Conservation (phyloP, 192 early-diverging fungal species). For the Coemansia sp. region DNA sequence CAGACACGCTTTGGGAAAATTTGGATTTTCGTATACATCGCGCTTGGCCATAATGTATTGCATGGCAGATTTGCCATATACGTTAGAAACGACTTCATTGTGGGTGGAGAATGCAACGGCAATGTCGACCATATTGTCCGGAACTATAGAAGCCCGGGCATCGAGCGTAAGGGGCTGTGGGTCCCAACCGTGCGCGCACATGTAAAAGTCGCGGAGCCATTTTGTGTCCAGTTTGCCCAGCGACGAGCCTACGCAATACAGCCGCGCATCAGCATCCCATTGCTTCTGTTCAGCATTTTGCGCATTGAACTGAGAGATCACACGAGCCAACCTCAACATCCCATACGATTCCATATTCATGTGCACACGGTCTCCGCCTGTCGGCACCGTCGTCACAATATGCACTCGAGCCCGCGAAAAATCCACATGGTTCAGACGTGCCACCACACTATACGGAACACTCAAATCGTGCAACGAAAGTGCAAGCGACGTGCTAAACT, state of each 20-base stretch:
- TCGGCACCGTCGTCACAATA: constrained; percentile 30
- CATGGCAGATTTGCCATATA: background rate
- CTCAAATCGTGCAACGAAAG: constrained; percentile 29
- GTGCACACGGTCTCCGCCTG: constrained; percentile 8
- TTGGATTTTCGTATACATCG: background rate
- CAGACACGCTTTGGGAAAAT: background rate
- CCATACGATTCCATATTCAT: constrained; percentile 25
- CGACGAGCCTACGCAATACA: constrained; percentile 30
- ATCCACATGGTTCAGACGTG: constrained; percentile 28
- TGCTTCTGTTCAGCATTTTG: background rate
- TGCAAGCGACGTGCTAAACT: constrained; percentile 29
- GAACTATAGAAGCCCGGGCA: constrained; percentile 3
- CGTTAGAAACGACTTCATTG: constrained; percentile 8
- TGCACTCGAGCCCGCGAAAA: constrained; percentile 15
- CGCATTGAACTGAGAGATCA: background rate
- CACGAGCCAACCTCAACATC: constrained; percentile 16
- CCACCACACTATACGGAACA: constrained; percentile 17
- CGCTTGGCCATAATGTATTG: constrained; percentile 9
- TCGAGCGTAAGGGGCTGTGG: background rate
- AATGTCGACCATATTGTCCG: constrained; percentile 25
- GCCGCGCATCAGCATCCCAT: constrained; percentile 17
- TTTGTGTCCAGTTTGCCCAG: constrained; percentile 19
- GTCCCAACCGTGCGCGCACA: constrained; percentile 22
- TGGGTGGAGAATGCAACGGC: constrained; percentile 34
- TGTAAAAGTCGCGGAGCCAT: constrained; percentile 41